Evolutionary conservation across 257 asterid species (phyloP).

Genomic region (Paraleonurus japonicus): DNA sequence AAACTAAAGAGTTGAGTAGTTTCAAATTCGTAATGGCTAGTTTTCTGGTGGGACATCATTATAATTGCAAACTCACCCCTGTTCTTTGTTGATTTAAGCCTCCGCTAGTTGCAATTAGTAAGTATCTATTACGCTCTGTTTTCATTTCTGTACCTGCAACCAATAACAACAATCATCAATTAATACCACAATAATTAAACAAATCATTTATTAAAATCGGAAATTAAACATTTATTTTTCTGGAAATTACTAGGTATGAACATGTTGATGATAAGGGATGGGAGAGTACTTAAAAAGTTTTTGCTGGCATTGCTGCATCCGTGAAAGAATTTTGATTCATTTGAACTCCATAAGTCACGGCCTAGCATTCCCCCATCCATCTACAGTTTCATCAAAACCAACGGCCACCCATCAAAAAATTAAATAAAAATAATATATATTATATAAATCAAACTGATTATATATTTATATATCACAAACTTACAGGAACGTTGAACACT

Average conservation of each 20-base stretch:
- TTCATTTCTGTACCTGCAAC: constrained; percentile 44
- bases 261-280: constrained; percentile 11
- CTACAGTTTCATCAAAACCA: constrained; percentile 33
- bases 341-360: constrained; percentile 50
- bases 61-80: constrained; percentile 46
- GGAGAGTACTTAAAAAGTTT: constrained; percentile 38
- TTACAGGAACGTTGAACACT: constrained; percentile 60
- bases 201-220: constrained; percentile 14
- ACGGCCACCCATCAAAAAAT: not conserved
- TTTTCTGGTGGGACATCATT: constrained; percentile 10
- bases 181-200: not conserved
- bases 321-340: constrained; percentile 42
- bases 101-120: constrained; percentile 78
- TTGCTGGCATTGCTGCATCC: constrained; percentile 62
- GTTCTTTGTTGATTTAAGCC: constrained; percentile 89
- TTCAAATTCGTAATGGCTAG: not conserved
- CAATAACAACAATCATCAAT: not conserved
- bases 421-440: not conserved
- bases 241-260: not conserved
- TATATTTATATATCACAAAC: constrained; percentile 18
- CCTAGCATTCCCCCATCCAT: constrained; percentile 46
- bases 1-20: not conserved
- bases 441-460: not conserved
- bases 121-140: constrained; percentile 44
- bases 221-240: not conserved